Percentiles rank a stretch among this genome's conserved stretches.
phyloP scores from a whole-genome alignment of 2,329 filamentous ascomycete genomes.

The Xylaria polymorpha region DNA sequence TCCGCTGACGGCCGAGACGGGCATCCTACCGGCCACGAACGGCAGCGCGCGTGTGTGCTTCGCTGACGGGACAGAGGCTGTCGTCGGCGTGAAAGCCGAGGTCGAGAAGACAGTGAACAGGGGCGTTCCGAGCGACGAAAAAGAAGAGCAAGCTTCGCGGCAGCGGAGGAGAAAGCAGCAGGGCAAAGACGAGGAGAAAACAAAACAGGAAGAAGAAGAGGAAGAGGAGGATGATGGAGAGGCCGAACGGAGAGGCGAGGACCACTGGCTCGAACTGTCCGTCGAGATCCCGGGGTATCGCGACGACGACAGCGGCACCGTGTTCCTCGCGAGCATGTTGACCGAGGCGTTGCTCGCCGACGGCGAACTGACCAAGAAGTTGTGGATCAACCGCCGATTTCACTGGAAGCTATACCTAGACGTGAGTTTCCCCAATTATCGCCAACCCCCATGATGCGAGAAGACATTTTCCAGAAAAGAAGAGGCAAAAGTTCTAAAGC shows the following conservation, averaged over 20 bases:
- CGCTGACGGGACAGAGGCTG: constrained; percentile 92
- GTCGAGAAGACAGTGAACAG: constrained; percentile 67
- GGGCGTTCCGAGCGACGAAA: constrained; percentile 11
- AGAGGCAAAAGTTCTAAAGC: constrained; percentile 23
- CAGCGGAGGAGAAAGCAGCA: constrained; percentile 43
- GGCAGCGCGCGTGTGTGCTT: constrained; percentile 95
- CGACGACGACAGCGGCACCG: constrained; percentile 89
- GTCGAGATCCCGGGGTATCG: constrained; percentile 92
- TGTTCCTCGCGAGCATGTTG: constrained; percentile 90
- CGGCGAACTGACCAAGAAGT: constrained; percentile 73
- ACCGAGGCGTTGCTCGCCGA: constrained; percentile 84
- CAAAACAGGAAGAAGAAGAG: constrained; percentile 42
- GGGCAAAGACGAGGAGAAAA: constrained; percentile 39
- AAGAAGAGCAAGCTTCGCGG: constrained; percentile 7
- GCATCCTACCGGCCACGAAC: constrained; percentile 88
- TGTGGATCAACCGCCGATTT: constrained; percentile 91
- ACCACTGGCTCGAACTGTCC: constrained; percentile 87
- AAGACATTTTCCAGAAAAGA: not conserved
- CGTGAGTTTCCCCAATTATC: constrained; percentile 64
- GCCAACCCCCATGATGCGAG: not conserved
- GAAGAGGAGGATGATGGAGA: constrained; percentile 41
- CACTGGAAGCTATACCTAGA: constrained; percentile 98
- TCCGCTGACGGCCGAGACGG: constrained; percentile 88
- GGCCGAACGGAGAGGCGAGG: constrained; percentile 54
- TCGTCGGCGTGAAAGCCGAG: constrained; percentile 95